These are phyloP conservation scores for Cardamine resedifolia DNA, from an alignment of 345 rosid genomes.

Conservation along the genomic window DNA sequence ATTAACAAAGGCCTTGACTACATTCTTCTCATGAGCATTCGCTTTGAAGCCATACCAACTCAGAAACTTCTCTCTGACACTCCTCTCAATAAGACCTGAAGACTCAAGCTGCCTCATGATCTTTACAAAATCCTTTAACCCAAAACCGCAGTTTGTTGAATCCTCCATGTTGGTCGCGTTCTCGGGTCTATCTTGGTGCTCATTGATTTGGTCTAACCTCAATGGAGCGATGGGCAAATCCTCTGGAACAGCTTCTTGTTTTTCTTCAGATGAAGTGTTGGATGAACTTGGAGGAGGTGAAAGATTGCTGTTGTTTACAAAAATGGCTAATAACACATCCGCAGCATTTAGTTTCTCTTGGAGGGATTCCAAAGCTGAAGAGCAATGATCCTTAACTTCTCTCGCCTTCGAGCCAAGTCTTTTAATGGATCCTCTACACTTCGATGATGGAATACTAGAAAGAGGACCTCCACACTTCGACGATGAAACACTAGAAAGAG, in stretches of 20 bases:
- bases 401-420: slow-evolving; percentile 49
- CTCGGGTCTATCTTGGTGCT: not conserved
- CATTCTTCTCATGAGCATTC: slow-evolving; percentile 56
- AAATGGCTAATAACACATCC: not conserved
- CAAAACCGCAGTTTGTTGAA: too few relatives aligned
- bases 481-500: too few relatives aligned
- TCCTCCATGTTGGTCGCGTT: too few relatives aligned
- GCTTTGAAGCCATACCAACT: slow-evolving; percentile 86
- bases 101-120: slow-evolving; percentile 68
- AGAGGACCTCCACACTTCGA: slow-evolving; percentile 40
- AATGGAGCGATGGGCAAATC: not conserved
- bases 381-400: slow-evolving; percentile 59
- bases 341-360: too few relatives aligned
- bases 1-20: slow-evolving; percentile 69
- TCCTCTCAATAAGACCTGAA: slow-evolving; percentile 67
- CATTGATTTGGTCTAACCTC: not conserved
- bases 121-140: slow-evolving; percentile 67
- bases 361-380: slow-evolving; percentile 44
- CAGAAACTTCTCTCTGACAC: slow-evolving; percentile 75
- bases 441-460: slow-evolving; percentile 44
- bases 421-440: slow-evolving; percentile 57
- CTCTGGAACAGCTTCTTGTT: not conserved
- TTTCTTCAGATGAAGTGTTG: slow-evolving; percentile 42
- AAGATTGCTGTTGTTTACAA: not conserved
- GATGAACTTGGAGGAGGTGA: not conserved